A percentile compares a stretch with the other conserved stretches of the same genome.
Conservation (phyloP, 1,284 basidiomycete genomes). For the Austroboletus niveus region DNA sequence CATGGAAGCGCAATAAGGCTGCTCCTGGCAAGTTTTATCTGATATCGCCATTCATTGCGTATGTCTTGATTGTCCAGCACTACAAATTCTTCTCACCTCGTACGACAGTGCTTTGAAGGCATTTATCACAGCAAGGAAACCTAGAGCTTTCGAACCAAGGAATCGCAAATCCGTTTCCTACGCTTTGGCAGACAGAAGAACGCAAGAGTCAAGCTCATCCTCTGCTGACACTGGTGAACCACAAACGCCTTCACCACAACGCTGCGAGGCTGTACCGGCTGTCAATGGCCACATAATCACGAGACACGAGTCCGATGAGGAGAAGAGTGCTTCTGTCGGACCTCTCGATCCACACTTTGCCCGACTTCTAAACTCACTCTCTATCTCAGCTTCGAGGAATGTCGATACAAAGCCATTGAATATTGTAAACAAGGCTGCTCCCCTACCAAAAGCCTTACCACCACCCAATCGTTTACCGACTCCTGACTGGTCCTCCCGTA, state of each 20-base stretch:
- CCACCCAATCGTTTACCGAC: constrained; percentile 19
- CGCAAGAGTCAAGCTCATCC: constrained; percentile 64
- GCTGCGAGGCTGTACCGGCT: constrained; percentile 37
- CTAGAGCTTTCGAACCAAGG: constrained; percentile 34
- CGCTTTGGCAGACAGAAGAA: constrained; percentile 25
- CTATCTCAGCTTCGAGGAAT: constrained; percentile 52
- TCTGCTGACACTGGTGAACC: constrained; percentile 60
- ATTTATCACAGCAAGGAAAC: constrained; percentile 58
- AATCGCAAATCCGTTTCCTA: constrained; percentile 32
- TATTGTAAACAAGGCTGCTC: constrained; percentile 1
- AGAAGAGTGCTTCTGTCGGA: constrained; percentile 22
- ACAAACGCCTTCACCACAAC: constrained; percentile 62
- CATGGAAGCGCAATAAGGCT: constrained; percentile 83
- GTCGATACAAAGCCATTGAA: constrained; percentile 11
- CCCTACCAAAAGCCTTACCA: constrained; percentile 9
- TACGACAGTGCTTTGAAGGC: constrained; percentile 57
- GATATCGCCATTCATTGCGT: constrained; percentile 94
- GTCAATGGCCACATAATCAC: constrained; percentile 16
- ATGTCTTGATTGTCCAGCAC: constrained; percentile 31
- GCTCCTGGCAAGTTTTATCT: constrained; percentile 88
- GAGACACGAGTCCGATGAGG: constrained; percentile 26
- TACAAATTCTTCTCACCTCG: constrained; percentile 11
- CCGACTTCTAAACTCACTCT: constrained; percentile 59
- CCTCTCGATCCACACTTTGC: constrained; percentile 68
- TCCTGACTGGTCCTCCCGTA: constrained; percentile 34